Conservation (phyloP, 176 grass and related monocot species). For the Tillandsia fasciculata region DNA sequence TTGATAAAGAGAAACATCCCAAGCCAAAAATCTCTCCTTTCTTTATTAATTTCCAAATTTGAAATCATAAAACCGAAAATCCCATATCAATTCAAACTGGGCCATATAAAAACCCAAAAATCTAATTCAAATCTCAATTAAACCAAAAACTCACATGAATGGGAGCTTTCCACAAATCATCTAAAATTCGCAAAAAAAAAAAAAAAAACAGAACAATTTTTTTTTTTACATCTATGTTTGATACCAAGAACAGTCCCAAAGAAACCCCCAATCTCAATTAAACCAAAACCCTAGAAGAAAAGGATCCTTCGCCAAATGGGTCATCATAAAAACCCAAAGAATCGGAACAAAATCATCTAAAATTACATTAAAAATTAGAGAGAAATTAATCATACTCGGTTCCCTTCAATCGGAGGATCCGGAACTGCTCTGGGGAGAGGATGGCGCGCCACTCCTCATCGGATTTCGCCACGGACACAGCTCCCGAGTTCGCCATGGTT, state of each 20-base stretch:
- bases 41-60: no score
- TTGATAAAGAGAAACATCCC: no score
- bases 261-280: background rate
- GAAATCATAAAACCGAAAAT: no score
- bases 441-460: slow-evolving; percentile 88
- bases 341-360: background rate
- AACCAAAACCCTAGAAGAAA: background rate
- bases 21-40: no score
- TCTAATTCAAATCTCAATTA: background rate
- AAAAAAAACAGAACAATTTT: no score
- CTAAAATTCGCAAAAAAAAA: background rate
- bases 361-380: background rate
- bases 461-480: slow-evolving; percentile 29
- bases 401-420: slow-evolving; percentile 81
- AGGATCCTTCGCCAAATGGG: background rate
- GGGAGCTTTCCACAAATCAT: background rate
- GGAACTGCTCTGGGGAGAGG: slow-evolving; percentile 83
- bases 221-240: background rate
- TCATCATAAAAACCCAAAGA: background rate
- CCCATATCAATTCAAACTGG: no score
- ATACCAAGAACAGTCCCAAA: background rate
- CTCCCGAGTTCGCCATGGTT: slow-evolving; percentile 25
- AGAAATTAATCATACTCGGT: slow-evolving; percentile 45
- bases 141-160: background rate
- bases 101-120: no score